Conservation (phyloP, 805 yeast genomes). For the Priceomyces fermenticarens region DNA sequence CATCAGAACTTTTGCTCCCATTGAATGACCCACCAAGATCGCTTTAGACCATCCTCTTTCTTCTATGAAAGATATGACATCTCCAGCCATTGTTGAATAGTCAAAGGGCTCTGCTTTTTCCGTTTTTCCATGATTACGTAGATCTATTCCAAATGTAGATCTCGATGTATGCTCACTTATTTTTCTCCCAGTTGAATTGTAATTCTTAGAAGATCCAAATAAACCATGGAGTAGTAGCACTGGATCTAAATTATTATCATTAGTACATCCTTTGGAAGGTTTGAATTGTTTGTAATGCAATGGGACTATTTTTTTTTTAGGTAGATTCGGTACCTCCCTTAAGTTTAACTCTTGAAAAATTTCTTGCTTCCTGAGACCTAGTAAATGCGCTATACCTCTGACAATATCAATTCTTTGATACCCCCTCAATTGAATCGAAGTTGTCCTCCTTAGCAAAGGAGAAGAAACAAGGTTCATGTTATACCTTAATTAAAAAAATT, state of each 20-base stretch:
- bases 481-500: too few species aligned
- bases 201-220: slow-evolving; percentile 48
- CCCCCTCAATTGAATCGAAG: too few species aligned
- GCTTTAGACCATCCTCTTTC: slow-evolving; percentile 14
- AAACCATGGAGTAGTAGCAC: slow-evolving; percentile 53
- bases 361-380: neutral
- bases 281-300: slow-evolving; percentile 11
- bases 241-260: slow-evolving; percentile 21
- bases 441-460: too few species aligned
- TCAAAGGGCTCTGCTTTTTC: slow-evolving; percentile 42
- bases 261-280: slow-evolving; percentile 3
- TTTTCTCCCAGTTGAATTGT: slow-evolving; percentile 34
- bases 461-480: too few species aligned
- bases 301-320: slow-evolving; percentile 3
- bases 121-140: slow-evolving; percentile 56
- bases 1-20: slow-evolving; percentile 62
- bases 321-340: slow-evolving; percentile 1
- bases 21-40: slow-evolving; percentile 49
- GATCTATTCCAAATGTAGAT: slow-evolving; percentile 44
- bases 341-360: neutral
- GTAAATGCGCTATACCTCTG: neutral
- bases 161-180: slow-evolving; percentile 27
- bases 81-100: slow-evolving; percentile 43
- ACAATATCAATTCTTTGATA: too few species aligned
- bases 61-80: slow-evolving; percentile 35